phyloP scores from a whole-genome alignment of 139 green algal genomes.

The Micractinium sp. region DNA sequence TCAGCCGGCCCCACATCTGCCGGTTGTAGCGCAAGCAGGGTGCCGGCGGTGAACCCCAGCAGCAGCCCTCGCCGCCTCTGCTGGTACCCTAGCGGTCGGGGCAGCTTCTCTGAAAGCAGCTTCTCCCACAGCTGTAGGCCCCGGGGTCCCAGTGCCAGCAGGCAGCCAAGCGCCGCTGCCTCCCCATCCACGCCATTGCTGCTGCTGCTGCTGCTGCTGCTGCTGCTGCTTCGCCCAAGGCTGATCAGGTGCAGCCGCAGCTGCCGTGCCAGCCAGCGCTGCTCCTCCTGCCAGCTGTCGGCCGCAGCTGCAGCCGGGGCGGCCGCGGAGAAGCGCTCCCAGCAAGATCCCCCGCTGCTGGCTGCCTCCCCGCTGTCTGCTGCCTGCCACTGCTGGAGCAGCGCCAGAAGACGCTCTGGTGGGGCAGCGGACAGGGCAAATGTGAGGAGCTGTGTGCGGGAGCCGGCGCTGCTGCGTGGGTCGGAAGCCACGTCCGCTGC shows the following conservation, averaged over 20 bases:
- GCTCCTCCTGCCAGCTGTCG: constrained; percentile 7
- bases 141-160: constrained; percentile 11
- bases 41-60: background rate
- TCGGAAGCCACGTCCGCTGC: background rate
- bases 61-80: constrained; percentile 18
- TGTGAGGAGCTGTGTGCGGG: background rate
- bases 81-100: background rate
- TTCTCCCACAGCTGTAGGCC: constrained; percentile 14
- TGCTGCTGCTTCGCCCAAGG: background rate
- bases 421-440: constrained; percentile 10
- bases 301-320: background rate
- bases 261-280: constrained; percentile 5
- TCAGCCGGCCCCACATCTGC: background rate
- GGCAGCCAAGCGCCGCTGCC: constrained; percentile 9
- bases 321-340: background rate
- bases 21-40: constrained; percentile 3
- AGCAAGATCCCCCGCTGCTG: background rate
- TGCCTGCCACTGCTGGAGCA: constrained; percentile 24
- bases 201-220: too few species aligned
- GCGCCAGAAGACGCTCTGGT: constrained; percentile 1
- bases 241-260: background rate
- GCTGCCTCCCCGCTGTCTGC: background rate
- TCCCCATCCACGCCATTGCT: background rate
- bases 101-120: background rate
- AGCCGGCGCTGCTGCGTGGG: background rate